Conservation (phyloP, 345 rosid genomes). For the Lepidium didymum region DNA sequence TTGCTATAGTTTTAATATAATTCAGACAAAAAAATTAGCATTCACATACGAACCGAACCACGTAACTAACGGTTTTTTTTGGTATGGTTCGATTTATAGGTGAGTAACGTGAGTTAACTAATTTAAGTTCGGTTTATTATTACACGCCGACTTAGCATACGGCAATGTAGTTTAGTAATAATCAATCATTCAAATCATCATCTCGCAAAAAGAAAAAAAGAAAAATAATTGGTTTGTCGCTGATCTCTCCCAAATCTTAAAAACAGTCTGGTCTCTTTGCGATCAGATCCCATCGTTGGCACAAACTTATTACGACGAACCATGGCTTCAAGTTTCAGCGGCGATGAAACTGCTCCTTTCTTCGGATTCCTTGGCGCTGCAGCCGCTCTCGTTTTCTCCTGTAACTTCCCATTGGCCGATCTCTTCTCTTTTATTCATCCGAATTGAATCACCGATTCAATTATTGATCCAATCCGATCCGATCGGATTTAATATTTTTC, state of each 20-base stretch:
- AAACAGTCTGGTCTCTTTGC: background rate
- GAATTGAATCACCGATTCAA: background rate
- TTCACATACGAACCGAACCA: no score
- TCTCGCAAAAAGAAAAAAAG: no score
- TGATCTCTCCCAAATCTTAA: constrained; percentile 3
- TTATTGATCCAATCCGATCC: background rate
- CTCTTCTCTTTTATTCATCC: background rate
- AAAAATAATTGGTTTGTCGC: background rate
- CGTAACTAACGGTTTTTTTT: background rate
- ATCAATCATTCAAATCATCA: background rate
- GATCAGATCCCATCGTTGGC: constrained; percentile 24
- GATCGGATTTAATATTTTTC: background rate
- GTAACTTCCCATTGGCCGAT: constrained; percentile 25
- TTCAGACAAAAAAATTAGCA: no score
- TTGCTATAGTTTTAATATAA: no score
- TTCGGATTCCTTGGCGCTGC: constrained; percentile 91
- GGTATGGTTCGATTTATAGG: background rate
- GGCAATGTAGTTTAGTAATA: background rate
- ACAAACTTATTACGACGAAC: constrained; percentile 1
- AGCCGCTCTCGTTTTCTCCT: constrained; percentile 83
- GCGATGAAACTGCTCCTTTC: constrained; percentile 85
- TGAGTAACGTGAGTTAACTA: background rate
- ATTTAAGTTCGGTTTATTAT: constrained; percentile 3
- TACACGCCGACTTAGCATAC: background rate
- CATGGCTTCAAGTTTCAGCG: constrained; percentile 62